These are phyloP conservation scores for Globisporangium sylvaticum DNA, from an alignment of 352 stramenopile genomes.

Conservation along the genomic window DNA sequence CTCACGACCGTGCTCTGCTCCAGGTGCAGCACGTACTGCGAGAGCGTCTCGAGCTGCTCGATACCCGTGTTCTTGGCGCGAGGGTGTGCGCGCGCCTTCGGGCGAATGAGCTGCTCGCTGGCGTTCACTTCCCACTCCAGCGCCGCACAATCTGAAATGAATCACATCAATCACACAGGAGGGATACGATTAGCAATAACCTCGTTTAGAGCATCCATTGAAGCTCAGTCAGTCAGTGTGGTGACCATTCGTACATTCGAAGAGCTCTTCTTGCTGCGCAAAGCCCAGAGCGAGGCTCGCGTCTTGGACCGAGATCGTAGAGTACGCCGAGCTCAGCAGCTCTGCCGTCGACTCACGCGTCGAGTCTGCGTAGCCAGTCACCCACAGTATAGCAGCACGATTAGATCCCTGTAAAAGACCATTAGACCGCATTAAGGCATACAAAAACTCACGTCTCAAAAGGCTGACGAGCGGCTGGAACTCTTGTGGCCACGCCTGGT, in stretches of 20 bases:
- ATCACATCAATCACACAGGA: neutral
- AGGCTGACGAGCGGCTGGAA: conserved; percentile 37
- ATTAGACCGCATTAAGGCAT: neutral
- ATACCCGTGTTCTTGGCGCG: conserved; percentile 29
- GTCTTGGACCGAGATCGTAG: conserved; percentile 50
- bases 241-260: conserved; percentile 34
- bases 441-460: conserved; percentile 49
- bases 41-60: conserved; percentile 60
- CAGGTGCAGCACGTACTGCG: conserved; percentile 65
- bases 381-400: neutral
- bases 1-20: conserved; percentile 69
- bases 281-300: conserved; percentile 46
- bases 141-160: conserved; percentile 36
- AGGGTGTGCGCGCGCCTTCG: conserved; percentile 32
- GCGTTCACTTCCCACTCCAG: conserved; percentile 43
- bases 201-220: no score
- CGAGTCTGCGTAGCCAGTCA: conserved; percentile 35
- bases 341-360: conserved; percentile 46
- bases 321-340: conserved; percentile 61
- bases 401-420: neutral
- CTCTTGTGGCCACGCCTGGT: conserved; percentile 37
- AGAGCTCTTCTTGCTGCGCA: conserved; percentile 31
- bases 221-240: neutral
- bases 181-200: neutral
- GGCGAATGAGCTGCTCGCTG: conserved; percentile 35